These are phyloP conservation scores for Nannochloris sp. DNA, from an alignment of 139 green algal species.

Conservation along the genomic window DNA sequence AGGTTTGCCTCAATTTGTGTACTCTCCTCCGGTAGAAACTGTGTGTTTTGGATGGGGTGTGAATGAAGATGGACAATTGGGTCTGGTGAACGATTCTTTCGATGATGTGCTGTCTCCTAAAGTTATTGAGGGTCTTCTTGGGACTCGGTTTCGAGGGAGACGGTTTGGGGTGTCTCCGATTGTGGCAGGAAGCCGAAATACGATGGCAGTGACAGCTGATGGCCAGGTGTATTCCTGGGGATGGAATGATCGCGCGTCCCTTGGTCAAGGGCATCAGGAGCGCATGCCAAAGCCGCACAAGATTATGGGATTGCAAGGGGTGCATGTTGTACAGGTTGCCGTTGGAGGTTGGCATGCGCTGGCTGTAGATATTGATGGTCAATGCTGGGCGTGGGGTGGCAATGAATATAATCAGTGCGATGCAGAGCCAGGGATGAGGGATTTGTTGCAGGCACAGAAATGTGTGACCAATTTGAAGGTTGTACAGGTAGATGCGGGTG, in stretches of 20 bases:
- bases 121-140: slow-evolving; percentile 70
- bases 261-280: slow-evolving; percentile 64
- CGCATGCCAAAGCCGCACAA: slow-evolving; percentile 46
- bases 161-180: slow-evolving; percentile 27
- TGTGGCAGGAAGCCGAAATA: slow-evolving; percentile 52
- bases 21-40: slow-evolving; percentile 62
- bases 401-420: slow-evolving; percentile 90
- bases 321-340: slow-evolving; percentile 66
- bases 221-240: slow-evolving; percentile 65
- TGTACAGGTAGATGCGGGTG: slow-evolving; percentile 69
- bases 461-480: slow-evolving; percentile 38
- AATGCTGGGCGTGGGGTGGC: slow-evolving; percentile 61
- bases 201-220: slow-evolving; percentile 60
- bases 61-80: slow-evolving; percentile 76
- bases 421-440: slow-evolving; percentile 24
- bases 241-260: slow-evolving; percentile 76
- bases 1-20: slow-evolving; percentile 26
- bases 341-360: slow-evolving; percentile 91
- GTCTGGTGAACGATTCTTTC: slow-evolving; percentile 19
- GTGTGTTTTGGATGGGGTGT: slow-evolving; percentile 81
- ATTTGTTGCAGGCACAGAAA: slow-evolving; percentile 46
- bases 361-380: slow-evolving; percentile 40
- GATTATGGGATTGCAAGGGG: slow-evolving; percentile 47
- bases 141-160: slow-evolving; percentile 44
- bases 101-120: slow-evolving; percentile 40